phyloP scores from a whole-genome alignment of 176 grass and related monocot species.

The Carex pumila region DNA sequence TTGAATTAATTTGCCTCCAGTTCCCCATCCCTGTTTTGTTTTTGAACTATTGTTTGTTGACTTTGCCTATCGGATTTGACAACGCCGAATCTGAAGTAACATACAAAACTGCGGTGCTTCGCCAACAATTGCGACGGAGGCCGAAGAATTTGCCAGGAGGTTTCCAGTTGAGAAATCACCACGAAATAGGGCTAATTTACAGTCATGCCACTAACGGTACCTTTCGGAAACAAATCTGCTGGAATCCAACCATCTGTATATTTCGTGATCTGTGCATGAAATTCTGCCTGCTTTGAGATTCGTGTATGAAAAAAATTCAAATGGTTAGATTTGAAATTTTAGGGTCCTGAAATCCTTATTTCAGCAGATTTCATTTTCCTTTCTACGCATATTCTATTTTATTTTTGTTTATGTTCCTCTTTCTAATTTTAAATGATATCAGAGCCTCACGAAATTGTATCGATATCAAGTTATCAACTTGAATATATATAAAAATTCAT shows the following conservation, averaged over 20 bases:
- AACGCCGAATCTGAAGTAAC: background rate
- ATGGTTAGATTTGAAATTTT: too few species aligned
- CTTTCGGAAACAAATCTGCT: too few species aligned
- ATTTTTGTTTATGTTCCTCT: background rate
- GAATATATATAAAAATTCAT: background rate
- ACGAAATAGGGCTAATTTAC: background rate
- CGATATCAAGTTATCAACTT: background rate
- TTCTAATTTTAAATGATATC: background rate
- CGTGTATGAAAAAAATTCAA: too few species aligned
- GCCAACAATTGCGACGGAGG: background rate
- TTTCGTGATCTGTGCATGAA: too few species aligned
- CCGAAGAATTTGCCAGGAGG: background rate
- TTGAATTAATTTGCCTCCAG: background rate
- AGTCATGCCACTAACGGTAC: background rate
- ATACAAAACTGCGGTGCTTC: background rate
- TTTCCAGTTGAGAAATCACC: background rate
- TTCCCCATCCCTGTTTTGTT: background rate
- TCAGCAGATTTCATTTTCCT: background rate
- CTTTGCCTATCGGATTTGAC: constrained; percentile 3
- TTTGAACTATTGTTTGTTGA: background rate
- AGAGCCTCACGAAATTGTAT: background rate
- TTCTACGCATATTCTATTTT: background rate
- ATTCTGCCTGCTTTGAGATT: too few species aligned
- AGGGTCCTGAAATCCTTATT: too few species aligned
- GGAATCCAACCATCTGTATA: too few species aligned